Conservation (phyloP, 306 rosid genomes). For the Dryas drummondii region DNA sequence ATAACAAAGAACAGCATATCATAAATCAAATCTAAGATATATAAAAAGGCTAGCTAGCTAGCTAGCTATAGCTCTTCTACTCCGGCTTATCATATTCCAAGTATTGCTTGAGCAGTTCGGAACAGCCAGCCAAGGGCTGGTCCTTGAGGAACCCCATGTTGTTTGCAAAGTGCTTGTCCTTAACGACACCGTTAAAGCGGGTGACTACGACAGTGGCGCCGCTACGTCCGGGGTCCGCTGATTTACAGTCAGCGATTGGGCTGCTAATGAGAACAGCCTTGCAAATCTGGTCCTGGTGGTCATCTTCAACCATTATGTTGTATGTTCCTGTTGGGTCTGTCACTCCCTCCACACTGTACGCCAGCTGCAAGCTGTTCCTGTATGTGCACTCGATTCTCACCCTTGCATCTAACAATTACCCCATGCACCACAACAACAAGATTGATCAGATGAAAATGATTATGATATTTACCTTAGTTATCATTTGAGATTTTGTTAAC, state of each 20-base stretch:
- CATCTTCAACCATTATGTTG: slow-evolving; percentile 43
- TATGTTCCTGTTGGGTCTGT: slow-evolving; percentile 54
- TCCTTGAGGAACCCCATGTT: slow-evolving; percentile 58
- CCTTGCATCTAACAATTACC: slow-evolving; percentile 49
- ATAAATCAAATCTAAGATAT: neutral
- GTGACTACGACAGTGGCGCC: slow-evolving; percentile 53
- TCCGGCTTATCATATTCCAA: slow-evolving; percentile 23
- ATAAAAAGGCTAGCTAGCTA: neutral
- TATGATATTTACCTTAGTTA: too few species aligned
- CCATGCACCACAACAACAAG: too few species aligned
- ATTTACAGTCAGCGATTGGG: slow-evolving; percentile 42
- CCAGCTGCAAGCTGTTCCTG: slow-evolving; percentile 30
- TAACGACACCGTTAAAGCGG: slow-evolving; percentile 51
- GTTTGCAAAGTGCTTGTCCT: slow-evolving; percentile 47
- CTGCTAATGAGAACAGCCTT: slow-evolving; percentile 41
- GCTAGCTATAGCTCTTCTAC: neutral
- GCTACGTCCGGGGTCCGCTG: slow-evolving; percentile 48
- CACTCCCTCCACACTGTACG: slow-evolving; percentile 39
- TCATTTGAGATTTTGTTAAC: too few species aligned
- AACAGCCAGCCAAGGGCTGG: slow-evolving; percentile 44
- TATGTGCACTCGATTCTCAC: slow-evolving; percentile 59
- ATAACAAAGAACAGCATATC: neutral
- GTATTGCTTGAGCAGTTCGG: slow-evolving; percentile 44
- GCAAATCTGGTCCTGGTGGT: slow-evolving; percentile 59
- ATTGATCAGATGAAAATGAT: too few species aligned